Base-by-base conservation (phyloP, 2,329 filamentous ascomycete species). In the Diaporthe nobilis region DNA sequence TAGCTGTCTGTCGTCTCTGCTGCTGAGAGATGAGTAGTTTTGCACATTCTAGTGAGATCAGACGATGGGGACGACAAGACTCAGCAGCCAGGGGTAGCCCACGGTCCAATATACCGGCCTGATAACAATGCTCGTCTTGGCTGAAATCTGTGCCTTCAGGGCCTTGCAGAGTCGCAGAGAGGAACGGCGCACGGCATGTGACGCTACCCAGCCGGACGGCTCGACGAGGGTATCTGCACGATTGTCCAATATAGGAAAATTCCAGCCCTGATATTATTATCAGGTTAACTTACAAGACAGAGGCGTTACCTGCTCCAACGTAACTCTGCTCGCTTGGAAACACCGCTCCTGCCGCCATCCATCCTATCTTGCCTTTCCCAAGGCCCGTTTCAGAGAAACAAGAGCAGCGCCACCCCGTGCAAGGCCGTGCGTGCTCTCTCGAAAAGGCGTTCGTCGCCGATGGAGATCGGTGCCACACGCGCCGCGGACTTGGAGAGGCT, bases 381-480 rank as follows among this genome's bases (percentile, higher is more conserved):
- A 25, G 34, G n/a, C 3, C 47, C 37, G 34, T 55, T 70, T 70
- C 65, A 53, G 22, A 42, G 65, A 53, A 70, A 70, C 65, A 70
- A 42, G 34, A 63, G 17, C n/a, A 42, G 49, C 65, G 49, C 65
- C 65, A 55, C 47, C 58, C 55, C 42, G 42, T 49, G 61, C 42
- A 39, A 70, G 65, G 49, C 65, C 34, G 65, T 68, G 65, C 34
- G 65, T 68, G 47, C 65, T n/a, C 31, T n/a, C 63, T 17, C 5
- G 25, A 37, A 34, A 53, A n/a, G 47, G 31, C 28, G 47, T n/a
- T 37, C 22, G 47, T 53, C 20, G 31, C 42, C 28, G 65, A 68
- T 28, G 65, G 28, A 53, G 65, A 70, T 70, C 49, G 31, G 47
- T 68, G 47, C 65, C 31, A 53, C 47, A 68, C 65, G 65, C 42